Conservation (phyloP, 805 yeast species). For the Nakazawaea sp. region DNA sequence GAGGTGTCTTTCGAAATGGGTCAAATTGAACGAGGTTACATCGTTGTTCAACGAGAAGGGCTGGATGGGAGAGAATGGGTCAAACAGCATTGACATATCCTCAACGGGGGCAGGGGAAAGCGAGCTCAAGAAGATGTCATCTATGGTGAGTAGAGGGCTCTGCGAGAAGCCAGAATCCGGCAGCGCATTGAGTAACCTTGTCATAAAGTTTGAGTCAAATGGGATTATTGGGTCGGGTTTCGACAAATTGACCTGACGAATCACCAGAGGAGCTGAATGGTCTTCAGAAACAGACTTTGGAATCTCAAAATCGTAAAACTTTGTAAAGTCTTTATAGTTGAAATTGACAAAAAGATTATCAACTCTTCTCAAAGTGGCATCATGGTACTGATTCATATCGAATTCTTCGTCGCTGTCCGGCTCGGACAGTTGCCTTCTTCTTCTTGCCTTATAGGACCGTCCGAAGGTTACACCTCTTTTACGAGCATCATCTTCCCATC, state of each 20-base stretch:
- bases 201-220: conserved; percentile 2
- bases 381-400: conserved; percentile 10
- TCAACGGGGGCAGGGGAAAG: conserved; percentile 4
- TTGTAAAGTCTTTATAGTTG: conserved; percentile 15
- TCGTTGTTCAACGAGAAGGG: too few species aligned
- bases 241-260: background rate
- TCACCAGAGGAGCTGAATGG: too few species aligned
- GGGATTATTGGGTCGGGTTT: background rate
- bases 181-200: background rate
- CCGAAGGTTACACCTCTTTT: conserved; percentile 30
- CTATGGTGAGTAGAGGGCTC: conserved; percentile 5
- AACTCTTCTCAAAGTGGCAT: conserved; percentile 11
- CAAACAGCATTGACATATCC: too few species aligned
- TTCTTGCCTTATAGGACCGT: conserved; percentile 22
- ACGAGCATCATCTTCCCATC: conserved; percentile 32
- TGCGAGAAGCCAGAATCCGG: background rate
- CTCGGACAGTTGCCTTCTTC: conserved; percentile 4
- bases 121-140: conserved; percentile 9
- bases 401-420: conserved; percentile 6
- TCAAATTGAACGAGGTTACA: too few species aligned
- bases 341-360: conserved; percentile 17
- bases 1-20: conserved; percentile 17
- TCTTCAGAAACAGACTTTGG: too few species aligned
- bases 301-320: conserved; percentile 3
- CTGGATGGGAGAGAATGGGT: too few species aligned